Base-by-base conservation (phyloP, 2,329 filamentous ascomycete genomes). In the Colletotrichum musae region DNA sequence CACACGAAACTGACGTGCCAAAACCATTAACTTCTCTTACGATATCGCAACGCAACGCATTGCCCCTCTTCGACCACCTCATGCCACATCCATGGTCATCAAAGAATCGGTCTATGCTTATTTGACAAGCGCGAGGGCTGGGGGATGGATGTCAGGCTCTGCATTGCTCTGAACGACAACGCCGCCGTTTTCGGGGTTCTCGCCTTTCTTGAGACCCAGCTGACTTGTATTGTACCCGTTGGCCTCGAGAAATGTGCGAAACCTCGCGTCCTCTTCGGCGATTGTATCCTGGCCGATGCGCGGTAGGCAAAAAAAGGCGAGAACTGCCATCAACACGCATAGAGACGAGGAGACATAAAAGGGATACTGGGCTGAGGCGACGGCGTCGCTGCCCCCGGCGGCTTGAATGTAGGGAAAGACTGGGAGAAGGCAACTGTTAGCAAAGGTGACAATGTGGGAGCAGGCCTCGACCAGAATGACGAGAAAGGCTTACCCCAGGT, bases 251-350 rank as follows among this genome's bases (percentile, higher is more conserved):
- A 92, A 97, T 18, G 82, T 87, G 41, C 93, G 88, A 83, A 97
- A 98, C 51, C 87, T 87, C 9, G 84, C 76, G 75, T 98, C 94
- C 79, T 98, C 95, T 16, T 87, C 76, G 1, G 91, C 88, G 71
- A 98, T 97, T 0, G 94, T 97, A 74, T 97, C 92, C 81, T 97
- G 87, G n/a, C 90, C 90, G 70, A 98, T 92, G 56, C 93, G 82
- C 0, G 95, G 95, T 58, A 97, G 80, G 67, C 88, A 87, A 74
- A 94, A 88, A 9, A 92, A 82, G 1, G 84, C 74, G 12, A 83
- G 77, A 5, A 71, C 80, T 0, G 93, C 94, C 2, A 90, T 91
- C 57, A 97, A 83, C n/a, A 97, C 80, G 73, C 93, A 96, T 64
- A 97, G 80, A 26, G 88, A 84, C 47, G 91, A 92, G 2, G 91